A percentile compares a stretch with the other conserved stretches of the same genome.
phyloP scores from a whole-genome alignment of 805 yeast species.

The Blastobotrys terrestris region DNA sequence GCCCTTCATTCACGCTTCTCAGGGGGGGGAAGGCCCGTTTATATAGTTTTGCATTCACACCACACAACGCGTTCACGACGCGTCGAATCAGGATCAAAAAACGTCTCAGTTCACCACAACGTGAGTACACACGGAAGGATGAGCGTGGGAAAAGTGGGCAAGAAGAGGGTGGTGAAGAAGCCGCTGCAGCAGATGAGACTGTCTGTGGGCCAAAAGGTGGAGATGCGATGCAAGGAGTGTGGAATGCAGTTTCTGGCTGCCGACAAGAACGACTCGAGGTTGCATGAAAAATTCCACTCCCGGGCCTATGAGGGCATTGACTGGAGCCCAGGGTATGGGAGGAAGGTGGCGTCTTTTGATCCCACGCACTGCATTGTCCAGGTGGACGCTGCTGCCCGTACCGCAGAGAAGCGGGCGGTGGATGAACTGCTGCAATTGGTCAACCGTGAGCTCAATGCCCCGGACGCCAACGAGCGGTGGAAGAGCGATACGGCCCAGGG shows the following conservation, averaged over 20 bases:
- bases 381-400: constrained; percentile 19
- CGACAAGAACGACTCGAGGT: constrained; percentile 35
- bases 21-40: too few species aligned
- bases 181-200: constrained; percentile 16
- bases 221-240: constrained; percentile 41
- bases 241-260: constrained; percentile 46
- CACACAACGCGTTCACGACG: background rate
- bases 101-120: too few species aligned
- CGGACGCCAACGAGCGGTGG: constrained; percentile 27
- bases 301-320: constrained; percentile 38
- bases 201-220: constrained; percentile 13
- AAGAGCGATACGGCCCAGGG: constrained; percentile 22
- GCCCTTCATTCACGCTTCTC: too few species aligned
- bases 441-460: constrained; percentile 48
- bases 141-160: background rate
- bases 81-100: background rate
- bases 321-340: constrained; percentile 31
- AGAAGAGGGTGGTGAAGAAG: background rate
- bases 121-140: too few species aligned
- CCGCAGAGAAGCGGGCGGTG: constrained; percentile 24
- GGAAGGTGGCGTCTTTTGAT: constrained; percentile 1
- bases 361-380: constrained; percentile 22
- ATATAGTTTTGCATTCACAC: too few species aligned
- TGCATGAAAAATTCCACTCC: constrained; percentile 44
- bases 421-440: constrained; percentile 39